A percentile compares a stretch with the other conserved stretches of the same genome.
Evolutionary conservation across 2,329 filamentous ascomycete genomes (phyloP).

Genomic region (Fusarium multiceps): DNA sequence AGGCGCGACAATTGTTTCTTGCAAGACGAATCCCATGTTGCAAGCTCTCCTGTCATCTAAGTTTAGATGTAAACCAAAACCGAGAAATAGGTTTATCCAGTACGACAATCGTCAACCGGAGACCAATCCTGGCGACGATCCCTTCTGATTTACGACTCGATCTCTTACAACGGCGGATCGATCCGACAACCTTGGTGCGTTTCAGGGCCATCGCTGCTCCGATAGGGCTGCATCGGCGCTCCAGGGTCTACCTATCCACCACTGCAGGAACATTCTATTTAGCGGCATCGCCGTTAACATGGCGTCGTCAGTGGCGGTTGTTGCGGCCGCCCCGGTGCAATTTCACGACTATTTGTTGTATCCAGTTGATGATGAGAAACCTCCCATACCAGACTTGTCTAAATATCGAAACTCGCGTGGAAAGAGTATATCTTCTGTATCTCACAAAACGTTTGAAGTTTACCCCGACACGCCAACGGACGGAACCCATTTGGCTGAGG

Average conservation of each 20-base stretch:
- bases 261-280: constrained; percentile 37
- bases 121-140: constrained; percentile 37
- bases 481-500: constrained; percentile 25
- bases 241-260: constrained; percentile 23
- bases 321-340: constrained; percentile 23
- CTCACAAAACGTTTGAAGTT: constrained; percentile 46
- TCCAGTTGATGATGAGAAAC: constrained; percentile 24
- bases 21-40: background rate
- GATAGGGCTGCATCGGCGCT: constrained; percentile 41
- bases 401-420: constrained; percentile 51
- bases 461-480: constrained; percentile 31
- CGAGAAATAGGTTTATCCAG: constrained; percentile 4
- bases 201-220: constrained; percentile 29
- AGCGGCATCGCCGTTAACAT: constrained; percentile 24
- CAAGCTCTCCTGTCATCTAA: background rate
- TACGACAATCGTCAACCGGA: constrained; percentile 9
- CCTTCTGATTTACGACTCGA: constrained; percentile 22
- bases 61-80: background rate
- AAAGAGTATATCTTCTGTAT: constrained; percentile 50
- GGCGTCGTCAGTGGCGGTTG: constrained; percentile 29
- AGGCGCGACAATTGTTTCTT: background rate
- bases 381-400: constrained; percentile 43
- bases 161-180: constrained; percentile 25
- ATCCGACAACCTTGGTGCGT: constrained; percentile 28
- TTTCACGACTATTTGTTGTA: constrained; percentile 31